A percentile compares a stretch with the other conserved stretches of the same genome.
phyloP scores from a whole-genome alignment of 2,329 filamentous ascomycete species.

The Ophiosphaerella herpotricha region DNA sequence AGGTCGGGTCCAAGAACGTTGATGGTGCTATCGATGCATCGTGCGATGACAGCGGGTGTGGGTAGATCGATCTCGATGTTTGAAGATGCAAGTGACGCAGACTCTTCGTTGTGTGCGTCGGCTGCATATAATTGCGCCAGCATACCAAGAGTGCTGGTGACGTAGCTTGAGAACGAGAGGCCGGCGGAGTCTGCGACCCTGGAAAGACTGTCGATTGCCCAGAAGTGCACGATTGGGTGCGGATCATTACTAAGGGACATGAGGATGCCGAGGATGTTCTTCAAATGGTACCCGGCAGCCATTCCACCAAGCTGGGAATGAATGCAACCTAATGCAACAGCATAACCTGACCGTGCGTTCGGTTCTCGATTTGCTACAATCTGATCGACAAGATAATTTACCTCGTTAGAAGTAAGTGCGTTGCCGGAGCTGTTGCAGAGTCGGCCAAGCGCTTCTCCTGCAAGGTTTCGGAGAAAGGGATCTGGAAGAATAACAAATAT shows the following conservation, averaged over 20 bases:
- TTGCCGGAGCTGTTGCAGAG: conserved; percentile 87
- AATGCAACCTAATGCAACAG: conserved; percentile 89
- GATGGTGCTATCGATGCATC: conserved; percentile 92
- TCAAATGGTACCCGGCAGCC: conserved; percentile 94
- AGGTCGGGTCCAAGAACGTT: conserved; percentile 95
- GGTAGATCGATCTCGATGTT: conserved; percentile 87
- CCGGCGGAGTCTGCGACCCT: conserved; percentile 90
- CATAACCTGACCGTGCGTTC: conserved; percentile 89
- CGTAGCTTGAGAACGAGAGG: conserved; percentile 86
- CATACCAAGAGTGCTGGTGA: conserved; percentile 90
- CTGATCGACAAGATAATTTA: conserved; percentile 89
- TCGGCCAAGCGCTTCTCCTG: conserved; percentile 82
- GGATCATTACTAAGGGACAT: conserved; percentile 97
- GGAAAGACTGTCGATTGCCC: conserved; percentile 87
- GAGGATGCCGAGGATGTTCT: conserved; percentile 96
- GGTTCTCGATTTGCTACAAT: conserved; percentile 94
- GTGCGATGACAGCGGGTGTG: conserved; percentile 79
- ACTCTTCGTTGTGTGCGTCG: conserved; percentile 88
- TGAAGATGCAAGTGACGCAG: conserved; percentile 77
- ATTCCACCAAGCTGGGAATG: conserved; percentile 96
- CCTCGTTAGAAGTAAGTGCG: conserved; percentile 83
- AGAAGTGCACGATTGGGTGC: conserved; percentile 93
- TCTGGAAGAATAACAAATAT: conserved; percentile 82
- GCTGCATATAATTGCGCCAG: conserved; percentile 89
- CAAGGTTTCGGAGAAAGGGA: conserved; percentile 81